Evolutionary conservation across 352 stramenopile species (phyloP).

Genomic region (Pythium sp.): DNA sequence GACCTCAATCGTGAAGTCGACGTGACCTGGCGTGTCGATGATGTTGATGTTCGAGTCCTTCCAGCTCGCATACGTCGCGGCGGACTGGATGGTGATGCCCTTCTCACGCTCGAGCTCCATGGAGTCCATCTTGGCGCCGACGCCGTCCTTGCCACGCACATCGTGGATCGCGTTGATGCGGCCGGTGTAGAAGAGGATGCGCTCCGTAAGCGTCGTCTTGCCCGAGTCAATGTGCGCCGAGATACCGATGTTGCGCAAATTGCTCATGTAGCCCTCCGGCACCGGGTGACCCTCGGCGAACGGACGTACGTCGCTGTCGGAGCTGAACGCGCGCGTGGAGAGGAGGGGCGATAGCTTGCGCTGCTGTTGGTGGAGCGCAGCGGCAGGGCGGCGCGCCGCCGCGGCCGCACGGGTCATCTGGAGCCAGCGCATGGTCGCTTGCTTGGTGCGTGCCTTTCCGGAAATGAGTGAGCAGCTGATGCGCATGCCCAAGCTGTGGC

Average conservation of each 20-base stretch:
- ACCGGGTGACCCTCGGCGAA: neutral
- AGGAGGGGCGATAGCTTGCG: neutral
- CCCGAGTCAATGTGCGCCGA: neutral
- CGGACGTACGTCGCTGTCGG: neutral
- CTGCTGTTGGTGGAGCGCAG: neutral
- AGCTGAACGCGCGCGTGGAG: neutral
- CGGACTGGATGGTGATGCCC: neutral
- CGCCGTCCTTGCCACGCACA: neutral
- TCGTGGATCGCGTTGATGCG: neutral
- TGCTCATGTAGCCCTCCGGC: neutral
- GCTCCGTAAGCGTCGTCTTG: neutral
- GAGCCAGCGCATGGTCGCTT: neutral
- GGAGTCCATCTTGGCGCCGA: slow-evolving; percentile 1
- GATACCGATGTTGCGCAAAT: neutral
- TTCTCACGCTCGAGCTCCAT: neutral
- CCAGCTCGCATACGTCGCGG: neutral
- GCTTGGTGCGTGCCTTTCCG: neutral
- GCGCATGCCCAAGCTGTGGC: neutral
- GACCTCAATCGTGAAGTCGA: neutral
- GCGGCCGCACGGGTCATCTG: neutral
- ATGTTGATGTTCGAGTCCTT: slow-evolving; percentile 2
- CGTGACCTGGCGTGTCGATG: neutral
- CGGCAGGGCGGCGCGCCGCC: neutral
- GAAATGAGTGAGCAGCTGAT: neutral
- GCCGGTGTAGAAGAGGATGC: neutral